These are phyloP conservation scores for Ogataea saltuana DNA, from an alignment of 805 yeast genomes.

Conservation along the genomic window DNA sequence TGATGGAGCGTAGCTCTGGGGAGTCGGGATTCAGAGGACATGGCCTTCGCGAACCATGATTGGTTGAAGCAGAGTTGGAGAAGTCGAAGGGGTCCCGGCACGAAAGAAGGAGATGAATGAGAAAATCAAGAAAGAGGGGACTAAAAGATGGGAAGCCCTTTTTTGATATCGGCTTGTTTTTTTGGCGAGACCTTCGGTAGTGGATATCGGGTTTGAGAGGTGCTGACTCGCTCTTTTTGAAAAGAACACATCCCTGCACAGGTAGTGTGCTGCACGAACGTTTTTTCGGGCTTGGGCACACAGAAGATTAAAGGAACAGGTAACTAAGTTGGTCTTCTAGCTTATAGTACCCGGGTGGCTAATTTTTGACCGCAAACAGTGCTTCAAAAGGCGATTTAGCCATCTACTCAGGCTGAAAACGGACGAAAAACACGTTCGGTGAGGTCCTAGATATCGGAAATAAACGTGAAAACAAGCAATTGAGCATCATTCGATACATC, in stretches of 20 bases:
- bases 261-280: slow-evolving; percentile 1
- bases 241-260: slow-evolving; percentile 6
- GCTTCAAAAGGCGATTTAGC: slow-evolving; percentile 1
- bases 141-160: too few species aligned
- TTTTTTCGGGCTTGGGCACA: slow-evolving; percentile 8
- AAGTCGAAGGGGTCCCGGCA: too few species aligned
- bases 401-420: background rate
- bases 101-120: background rate
- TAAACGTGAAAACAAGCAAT: background rate
- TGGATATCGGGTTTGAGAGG: background rate
- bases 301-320: slow-evolving; percentile 6
- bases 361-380: too few species aligned
- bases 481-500: background rate
- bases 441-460: background rate
- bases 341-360: too few species aligned
- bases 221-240: too few species aligned
- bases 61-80: too few species aligned
- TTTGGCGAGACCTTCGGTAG: too few species aligned
- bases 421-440: background rate
- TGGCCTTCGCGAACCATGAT: background rate
- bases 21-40: slow-evolving; percentile 11
- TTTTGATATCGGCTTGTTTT: too few species aligned
- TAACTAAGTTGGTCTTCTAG: too few species aligned
- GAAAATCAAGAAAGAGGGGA: background rate
- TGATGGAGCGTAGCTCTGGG: slow-evolving; percentile 36